Percentiles rank a stretch among this genome's conserved stretches.
Evolutionary conservation across 2,329 filamentous ascomycete species (phyloP).

Genomic region (Hypoxylon sp.): DNA sequence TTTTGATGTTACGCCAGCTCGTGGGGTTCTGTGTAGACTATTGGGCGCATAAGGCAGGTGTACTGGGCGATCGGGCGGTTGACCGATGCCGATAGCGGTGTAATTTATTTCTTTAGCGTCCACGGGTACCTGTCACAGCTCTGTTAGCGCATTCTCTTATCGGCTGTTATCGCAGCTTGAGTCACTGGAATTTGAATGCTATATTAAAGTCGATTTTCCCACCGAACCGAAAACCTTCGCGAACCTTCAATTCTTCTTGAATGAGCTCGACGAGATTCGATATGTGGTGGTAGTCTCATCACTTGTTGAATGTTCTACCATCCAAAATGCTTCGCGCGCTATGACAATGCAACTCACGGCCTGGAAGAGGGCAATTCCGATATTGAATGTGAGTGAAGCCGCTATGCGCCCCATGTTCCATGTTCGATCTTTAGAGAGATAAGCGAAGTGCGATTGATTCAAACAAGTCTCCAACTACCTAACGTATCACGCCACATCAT

Average conservation of each 20-base stretch:
- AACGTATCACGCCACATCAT: neutral
- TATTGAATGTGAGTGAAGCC: constrained; percentile 54
- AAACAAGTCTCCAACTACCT: neutral
- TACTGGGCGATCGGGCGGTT: constrained; percentile 18
- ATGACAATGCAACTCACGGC: constrained; percentile 60
- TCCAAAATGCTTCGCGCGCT: constrained; percentile 47
- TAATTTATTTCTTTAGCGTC: constrained; percentile 1
- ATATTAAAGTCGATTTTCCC: constrained; percentile 29
- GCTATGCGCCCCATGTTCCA: neutral
- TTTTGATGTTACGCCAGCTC: constrained; percentile 38
- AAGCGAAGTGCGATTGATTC: neutral
- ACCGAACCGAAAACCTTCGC: constrained; percentile 8
- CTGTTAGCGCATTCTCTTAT: constrained; percentile 38
- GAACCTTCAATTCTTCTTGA: neutral
- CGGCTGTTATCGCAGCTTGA: constrained; percentile 35
- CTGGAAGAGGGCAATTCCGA: constrained; percentile 58
- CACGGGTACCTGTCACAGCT: constrained; percentile 24
- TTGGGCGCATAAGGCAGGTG: constrained; percentile 25
- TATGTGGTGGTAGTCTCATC: constrained; percentile 31
- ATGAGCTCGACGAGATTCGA: constrained; percentile 1
- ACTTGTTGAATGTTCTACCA: constrained; percentile 20
- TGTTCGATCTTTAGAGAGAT: neutral
- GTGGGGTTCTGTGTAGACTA: constrained; percentile 23
- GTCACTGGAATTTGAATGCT: constrained; percentile 42
- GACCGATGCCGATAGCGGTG: constrained; percentile 41